Evolutionary conservation across 352 stramenopile species (phyloP).

Genomic region (Phytophthora fragariaefolia): DNA sequence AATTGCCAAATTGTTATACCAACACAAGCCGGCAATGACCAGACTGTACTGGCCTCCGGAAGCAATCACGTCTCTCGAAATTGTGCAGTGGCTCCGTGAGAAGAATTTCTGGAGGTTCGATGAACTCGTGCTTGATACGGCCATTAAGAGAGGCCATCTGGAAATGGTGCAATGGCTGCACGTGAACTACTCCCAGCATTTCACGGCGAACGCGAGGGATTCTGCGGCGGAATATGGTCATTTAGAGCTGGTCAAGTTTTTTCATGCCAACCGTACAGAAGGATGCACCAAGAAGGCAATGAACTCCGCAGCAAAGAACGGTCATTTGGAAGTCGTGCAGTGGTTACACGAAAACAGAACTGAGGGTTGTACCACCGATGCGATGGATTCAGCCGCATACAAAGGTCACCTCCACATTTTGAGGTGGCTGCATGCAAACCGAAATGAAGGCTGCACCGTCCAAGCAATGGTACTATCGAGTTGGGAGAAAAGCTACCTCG

Average conservation of each 20-base stretch:
- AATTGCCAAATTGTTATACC: slow-evolving; percentile 19
- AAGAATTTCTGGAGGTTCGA: background rate
- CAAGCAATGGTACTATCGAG: background rate
- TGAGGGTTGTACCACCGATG: slow-evolving; percentile 1
- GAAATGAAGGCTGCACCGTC: slow-evolving; percentile 5
- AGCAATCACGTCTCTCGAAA: slow-evolving; percentile 11
- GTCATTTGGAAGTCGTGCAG: slow-evolving; percentile 14
- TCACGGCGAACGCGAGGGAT: background rate
- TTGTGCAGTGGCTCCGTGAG: slow-evolving; percentile 20
- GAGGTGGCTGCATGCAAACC: slow-evolving; percentile 16
- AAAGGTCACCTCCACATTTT: slow-evolving; percentile 5
- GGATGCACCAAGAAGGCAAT: slow-evolving; percentile 8
- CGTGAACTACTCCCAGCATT: background rate
- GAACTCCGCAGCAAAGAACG: slow-evolving; percentile 10
- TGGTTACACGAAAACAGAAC: slow-evolving; percentile 19
- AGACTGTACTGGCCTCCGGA: background rate
- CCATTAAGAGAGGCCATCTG: slow-evolving; percentile 12
- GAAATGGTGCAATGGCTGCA: slow-evolving; percentile 26
- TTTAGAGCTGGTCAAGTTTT: slow-evolving; percentile 16
- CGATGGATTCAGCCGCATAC: background rate
- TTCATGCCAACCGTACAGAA: slow-evolving; percentile 13
- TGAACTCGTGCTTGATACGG: background rate
- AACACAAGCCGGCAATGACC: background rate
- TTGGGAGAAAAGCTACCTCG: background rate
- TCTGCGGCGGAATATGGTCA: slow-evolving; percentile 10